Base-by-base conservation (phyloP, 2,329 filamentous ascomycete genomes). In the Calonectria hawksworthii region DNA sequence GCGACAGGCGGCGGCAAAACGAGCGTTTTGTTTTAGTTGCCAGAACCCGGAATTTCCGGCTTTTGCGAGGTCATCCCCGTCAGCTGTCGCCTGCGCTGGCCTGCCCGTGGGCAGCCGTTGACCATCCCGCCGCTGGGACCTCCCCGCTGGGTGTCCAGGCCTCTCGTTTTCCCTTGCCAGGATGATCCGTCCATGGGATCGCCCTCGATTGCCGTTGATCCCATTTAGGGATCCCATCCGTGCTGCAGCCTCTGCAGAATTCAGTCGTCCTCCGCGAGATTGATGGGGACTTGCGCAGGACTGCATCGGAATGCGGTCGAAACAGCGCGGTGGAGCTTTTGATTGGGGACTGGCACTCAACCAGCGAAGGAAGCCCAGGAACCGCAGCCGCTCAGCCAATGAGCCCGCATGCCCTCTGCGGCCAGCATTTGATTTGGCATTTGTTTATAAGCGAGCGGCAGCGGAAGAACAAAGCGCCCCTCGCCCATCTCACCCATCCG, bases 201-300 rank as follows among this genome's bases (percentile, higher is more conserved):
- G 34, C 59, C 26, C 34, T 63, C 74, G 73, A 80, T 79, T 79
- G 70, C 72, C 50, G 56, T 65, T 76, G 77, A 79, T 76, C 69
- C 54, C 52, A 41, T 28, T 61, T 44, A 21, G 36, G 71, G 36
- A 71, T 71, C 69, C 73, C 68, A 76, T 50, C 65, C 51, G 41
- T 68, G 50, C 47, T 59, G 28, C 38, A 47, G 34, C 63, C 41
- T 64, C 59, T 65, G 18, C 47, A 38, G 32, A 30, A 14, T 68
- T n/a, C 38, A 50, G 51, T 63, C 36, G 36, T 38, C 44, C 34
- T 16, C 21, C 64, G 56, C 54, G 68, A 75, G 73, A 72, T 72
- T 73, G 70, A 52, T 66, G 66, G 68, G 73, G 73, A 63, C 68
- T 73, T 59, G 63, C 70, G 50, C 66, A 74, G 44, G 47, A 63